Evolutionary conservation across 495 filamentous ascomycete genomes (phyloP).

Genomic region (Lasiosphaeria ovina): DNA sequence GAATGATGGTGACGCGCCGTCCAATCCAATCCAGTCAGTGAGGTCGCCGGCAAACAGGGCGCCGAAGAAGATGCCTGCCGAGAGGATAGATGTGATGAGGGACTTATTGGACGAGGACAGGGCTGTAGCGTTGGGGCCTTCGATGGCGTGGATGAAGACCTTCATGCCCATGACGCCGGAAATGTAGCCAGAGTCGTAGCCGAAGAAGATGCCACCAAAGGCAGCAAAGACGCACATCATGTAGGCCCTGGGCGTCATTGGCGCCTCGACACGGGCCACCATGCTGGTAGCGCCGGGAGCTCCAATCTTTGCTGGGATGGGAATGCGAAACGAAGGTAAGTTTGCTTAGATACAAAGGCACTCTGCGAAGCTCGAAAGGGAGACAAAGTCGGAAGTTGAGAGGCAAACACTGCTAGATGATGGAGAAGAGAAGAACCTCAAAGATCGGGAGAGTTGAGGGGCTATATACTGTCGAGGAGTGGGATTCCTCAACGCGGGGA

Average conservation of each 20-base stretch:
- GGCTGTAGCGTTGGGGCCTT: constrained; percentile 34
- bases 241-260: constrained; percentile 63
- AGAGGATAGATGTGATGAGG: constrained; percentile 70
- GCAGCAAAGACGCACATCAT: constrained; percentile 66
- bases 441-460: constrained; percentile 1
- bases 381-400: background rate
- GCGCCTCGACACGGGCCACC: constrained; percentile 55
- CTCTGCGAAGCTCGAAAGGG: background rate
- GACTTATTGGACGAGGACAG: constrained; percentile 48
- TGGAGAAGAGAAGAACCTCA: constrained; percentile 4
- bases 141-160: constrained; percentile 49
- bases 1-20: constrained; percentile 64
- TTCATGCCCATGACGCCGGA: constrained; percentile 58
- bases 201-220: constrained; percentile 67
- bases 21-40: constrained; percentile 67
- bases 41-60: constrained; percentile 66
- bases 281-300: constrained; percentile 23
- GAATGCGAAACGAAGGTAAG: no score
- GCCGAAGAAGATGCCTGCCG: constrained; percentile 61
- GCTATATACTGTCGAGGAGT: constrained; percentile 4
- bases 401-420: background rate
- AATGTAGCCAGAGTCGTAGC: constrained; percentile 65
- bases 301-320: constrained; percentile 15
- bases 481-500: constrained; percentile 9
- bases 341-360: no score